Conservation (phyloP, 2,329 filamentous ascomycete genomes). For the Aspergillus fumigatus region DNA sequence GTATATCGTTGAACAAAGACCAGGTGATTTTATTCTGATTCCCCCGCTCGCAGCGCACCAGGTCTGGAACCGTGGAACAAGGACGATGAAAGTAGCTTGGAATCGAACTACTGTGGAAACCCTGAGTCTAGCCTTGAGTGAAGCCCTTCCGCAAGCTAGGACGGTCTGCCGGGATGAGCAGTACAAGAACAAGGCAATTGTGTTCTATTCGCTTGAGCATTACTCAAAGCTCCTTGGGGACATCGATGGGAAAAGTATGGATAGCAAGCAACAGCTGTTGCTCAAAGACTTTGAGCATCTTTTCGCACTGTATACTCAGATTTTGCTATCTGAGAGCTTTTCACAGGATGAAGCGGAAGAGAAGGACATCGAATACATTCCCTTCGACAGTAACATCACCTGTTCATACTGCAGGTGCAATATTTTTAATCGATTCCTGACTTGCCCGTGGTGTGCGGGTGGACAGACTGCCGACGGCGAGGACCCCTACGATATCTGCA, state of each 20-base stretch:
- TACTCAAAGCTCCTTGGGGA: slow-evolving; percentile 61
- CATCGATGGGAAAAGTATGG: slow-evolving; percentile 48
- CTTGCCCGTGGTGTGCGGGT: slow-evolving; percentile 78
- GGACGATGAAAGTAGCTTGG: slow-evolving; percentile 97
- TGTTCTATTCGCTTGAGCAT: slow-evolving; percentile 80
- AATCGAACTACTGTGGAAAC: slow-evolving; percentile 93
- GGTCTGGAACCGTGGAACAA: slow-evolving; percentile 94
- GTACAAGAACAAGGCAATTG: slow-evolving; percentile 96
- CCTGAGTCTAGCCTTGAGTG: slow-evolving; percentile 75
- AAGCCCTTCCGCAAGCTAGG: slow-evolving; percentile 81
- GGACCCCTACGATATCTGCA: slow-evolving; percentile 90
- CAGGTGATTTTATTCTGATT: slow-evolving; percentile 89
- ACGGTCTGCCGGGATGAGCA: slow-evolving; percentile 96
- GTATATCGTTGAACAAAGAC: slow-evolving; percentile 84
- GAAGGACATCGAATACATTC: slow-evolving; percentile 67
- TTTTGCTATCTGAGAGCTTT: slow-evolving; percentile 85
- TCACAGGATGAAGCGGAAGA: slow-evolving; percentile 58
- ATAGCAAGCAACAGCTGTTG: slow-evolving; percentile 59
- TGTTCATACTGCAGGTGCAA: slow-evolving; percentile 95
- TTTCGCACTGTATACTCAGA: slow-evolving; percentile 70
- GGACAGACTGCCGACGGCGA: slow-evolving; percentile 64
- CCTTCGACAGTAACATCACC: slow-evolving; percentile 86
- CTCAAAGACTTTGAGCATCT: slow-evolving; percentile 76
- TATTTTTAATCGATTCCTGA: slow-evolving; percentile 95
- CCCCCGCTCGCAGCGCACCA: slow-evolving; percentile 92